Evolutionary conservation across 371 early-diverging fungal genomes (phyloP).

Genomic region (Zancudomyces culisetae): DNA sequence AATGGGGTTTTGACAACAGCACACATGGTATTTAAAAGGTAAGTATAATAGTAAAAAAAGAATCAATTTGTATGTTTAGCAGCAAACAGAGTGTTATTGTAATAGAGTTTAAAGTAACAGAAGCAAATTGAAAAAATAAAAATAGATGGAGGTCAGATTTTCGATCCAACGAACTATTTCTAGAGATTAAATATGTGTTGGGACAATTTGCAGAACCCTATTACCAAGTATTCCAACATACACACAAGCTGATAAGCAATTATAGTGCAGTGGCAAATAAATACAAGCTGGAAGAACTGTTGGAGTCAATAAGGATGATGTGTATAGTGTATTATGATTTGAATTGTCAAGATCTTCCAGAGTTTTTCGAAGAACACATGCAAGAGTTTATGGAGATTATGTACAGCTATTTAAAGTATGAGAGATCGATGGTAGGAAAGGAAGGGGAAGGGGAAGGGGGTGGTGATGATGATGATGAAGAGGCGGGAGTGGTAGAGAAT

Average conservation of each 20-base stretch:
- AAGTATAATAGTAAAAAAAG: no score
- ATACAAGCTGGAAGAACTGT: constrained; percentile 30
- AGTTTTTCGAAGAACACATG: constrained; percentile 85
- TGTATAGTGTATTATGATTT: constrained; percentile 76
- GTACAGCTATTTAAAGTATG: constrained; percentile 64
- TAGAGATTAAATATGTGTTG: constrained; percentile 80
- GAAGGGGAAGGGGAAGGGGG: no score
- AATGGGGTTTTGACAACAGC: constrained; percentile 82
- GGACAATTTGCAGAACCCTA: constrained; percentile 62
- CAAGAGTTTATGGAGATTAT: constrained; percentile 53
- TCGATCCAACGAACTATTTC: constrained; percentile 52
- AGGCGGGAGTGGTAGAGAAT: constrained; percentile 52
- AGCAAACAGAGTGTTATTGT: no score
- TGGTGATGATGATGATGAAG: constrained; percentile 71
- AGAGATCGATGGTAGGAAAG: constrained; percentile 45
- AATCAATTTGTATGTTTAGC: no score
- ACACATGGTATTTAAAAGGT: constrained; percentile 76
- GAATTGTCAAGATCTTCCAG: constrained; percentile 89
- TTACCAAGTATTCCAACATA: constrained; percentile 57
- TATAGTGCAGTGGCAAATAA: constrained; percentile 18
- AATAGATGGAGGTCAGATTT: constrained; percentile 63
- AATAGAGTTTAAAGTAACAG: no score
- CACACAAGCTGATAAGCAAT: constrained; percentile 54
- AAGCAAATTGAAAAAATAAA: no score
- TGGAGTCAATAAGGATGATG: constrained; percentile 54